phyloP scores from a whole-genome alignment of 1,139 yeast species.

The Suhomyces maxii region DNA sequence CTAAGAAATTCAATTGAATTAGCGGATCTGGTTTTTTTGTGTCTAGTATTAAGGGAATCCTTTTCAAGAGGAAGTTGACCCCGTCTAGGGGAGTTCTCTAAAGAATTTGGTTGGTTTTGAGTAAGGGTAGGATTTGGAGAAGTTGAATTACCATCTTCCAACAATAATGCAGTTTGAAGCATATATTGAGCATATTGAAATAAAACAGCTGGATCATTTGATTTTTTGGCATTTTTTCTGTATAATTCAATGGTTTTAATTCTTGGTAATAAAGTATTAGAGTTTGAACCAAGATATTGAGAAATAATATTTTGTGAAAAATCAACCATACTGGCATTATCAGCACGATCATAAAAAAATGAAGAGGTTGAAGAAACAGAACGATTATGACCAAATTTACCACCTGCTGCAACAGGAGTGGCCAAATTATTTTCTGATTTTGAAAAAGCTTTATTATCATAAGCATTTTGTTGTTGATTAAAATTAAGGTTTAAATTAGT shows the following conservation, averaged over 20 bases:
- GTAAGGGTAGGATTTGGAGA: conserved; percentile 8
- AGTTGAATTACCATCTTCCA: conserved; percentile 32
- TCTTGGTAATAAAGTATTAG: conserved; percentile 64
- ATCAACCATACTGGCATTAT: conserved; percentile 39
- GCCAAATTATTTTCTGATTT: conserved; percentile 32
- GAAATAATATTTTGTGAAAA: conserved; percentile 44
- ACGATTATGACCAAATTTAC: conserved; percentile 32
- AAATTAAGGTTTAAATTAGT: conserved; percentile 34
- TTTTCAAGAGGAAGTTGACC: conserved; percentile 17
- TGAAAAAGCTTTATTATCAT: conserved; percentile 17
- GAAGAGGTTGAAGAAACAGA: conserved; percentile 44
- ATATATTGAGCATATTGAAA: conserved; percentile 91
- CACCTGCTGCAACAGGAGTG: conserved; percentile 16
- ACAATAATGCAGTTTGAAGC: conserved; percentile 76
- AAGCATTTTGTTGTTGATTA: conserved; percentile 5
- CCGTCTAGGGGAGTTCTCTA: conserved; percentile 29
- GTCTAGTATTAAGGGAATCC: conserved; percentile 13
- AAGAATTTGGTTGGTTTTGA: conserved; percentile 16
- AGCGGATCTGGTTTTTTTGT: conserved; percentile 18
- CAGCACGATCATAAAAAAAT: conserved; percentile 35
- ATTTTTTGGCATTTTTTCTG: conserved; percentile 78
- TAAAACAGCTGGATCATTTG: conserved; percentile 80
- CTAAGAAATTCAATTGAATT: conserved; percentile 25
- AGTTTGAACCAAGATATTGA: conserved; percentile 56
- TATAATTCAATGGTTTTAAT: conserved; percentile 86